Evolutionary conservation across 805 yeast species (phyloP).

Genomic region (Nakazawaea anatomiae): DNA sequence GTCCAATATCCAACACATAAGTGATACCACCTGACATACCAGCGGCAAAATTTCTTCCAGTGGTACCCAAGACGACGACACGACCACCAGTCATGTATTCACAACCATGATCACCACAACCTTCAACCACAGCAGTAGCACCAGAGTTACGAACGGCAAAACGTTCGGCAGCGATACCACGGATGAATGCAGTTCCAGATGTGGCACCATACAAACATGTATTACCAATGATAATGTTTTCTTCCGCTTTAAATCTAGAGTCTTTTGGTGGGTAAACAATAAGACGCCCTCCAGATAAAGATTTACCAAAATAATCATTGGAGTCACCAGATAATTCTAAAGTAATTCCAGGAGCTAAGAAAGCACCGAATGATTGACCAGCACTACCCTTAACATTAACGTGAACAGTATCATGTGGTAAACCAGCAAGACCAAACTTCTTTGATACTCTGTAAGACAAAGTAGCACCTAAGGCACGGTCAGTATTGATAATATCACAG

Average conservation of each 20-base stretch:
- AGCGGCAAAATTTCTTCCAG: conserved; percentile 92
- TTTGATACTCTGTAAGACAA: conserved; percentile 91
- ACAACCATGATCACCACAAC: conserved; percentile 98
- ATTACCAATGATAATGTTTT: conserved; percentile 94
- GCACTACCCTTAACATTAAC: conserved; percentile 91
- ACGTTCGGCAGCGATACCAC: conserved; percentile 98
- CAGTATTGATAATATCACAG: conserved; percentile 91
- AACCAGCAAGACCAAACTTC: conserved; percentile 85
- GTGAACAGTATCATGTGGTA: conserved; percentile 95
- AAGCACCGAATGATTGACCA: conserved; percentile 98
- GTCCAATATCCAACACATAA: conserved; percentile 91
- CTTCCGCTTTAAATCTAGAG: conserved; percentile 86
- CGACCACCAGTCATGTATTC: conserved; percentile 99
- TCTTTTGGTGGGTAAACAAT: conserved; percentile 87
- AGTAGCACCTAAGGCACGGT: conserved; percentile 93
- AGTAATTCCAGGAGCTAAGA: conserved; percentile 92
- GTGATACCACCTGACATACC: conserved; percentile 99
- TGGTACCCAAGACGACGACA: conserved; percentile 84
- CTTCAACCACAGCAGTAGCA: conserved; percentile 94
- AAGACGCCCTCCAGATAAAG: conserved; percentile 91
- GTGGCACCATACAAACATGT: conserved; percentile 98
- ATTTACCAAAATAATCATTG: conserved; percentile 97
- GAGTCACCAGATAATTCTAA: conserved; percentile 96
- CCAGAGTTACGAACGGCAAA: conserved; percentile 98
- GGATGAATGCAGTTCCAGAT: conserved; percentile 85